Evolutionary conservation across 805 yeast species (phyloP).

Genomic region (Starmerella floricola): DNA sequence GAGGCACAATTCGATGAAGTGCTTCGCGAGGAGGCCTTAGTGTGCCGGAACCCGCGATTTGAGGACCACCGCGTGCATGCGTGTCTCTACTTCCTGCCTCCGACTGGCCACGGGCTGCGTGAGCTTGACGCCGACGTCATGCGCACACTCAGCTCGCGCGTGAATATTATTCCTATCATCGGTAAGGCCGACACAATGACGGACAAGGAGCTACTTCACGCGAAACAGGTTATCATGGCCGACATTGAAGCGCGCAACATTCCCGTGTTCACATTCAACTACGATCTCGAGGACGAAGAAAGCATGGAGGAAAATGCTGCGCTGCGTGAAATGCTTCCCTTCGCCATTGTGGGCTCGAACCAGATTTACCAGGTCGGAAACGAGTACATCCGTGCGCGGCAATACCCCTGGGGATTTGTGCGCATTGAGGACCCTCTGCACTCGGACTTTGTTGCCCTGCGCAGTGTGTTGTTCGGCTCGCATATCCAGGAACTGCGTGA

Average conservation of each 20-base stretch:
- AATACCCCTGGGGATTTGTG: conserved; percentile 59
- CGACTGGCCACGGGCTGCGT: conserved; percentile 40
- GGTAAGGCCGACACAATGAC: conserved; percentile 74
- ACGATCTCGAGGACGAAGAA: conserved; percentile 43
- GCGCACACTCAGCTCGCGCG: conserved; percentile 54
- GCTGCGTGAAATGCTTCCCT: conserved; percentile 44
- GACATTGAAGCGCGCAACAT: conserved; percentile 50
- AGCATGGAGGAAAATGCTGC: conserved; percentile 28
- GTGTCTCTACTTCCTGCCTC: conserved; percentile 63
- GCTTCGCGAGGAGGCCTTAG: conserved; percentile 75
- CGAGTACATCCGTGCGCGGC: conserved; percentile 37
- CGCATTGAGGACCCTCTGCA: conserved; percentile 33
- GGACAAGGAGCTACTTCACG: conserved; percentile 40
- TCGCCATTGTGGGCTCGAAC: conserved; percentile 47
- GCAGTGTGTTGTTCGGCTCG: conserved; percentile 66
- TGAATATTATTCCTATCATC: conserved; percentile 73
- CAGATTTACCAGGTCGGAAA: conserved; percentile 31
- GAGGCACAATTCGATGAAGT: conserved; percentile 57
- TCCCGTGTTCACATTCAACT: conserved; percentile 61
- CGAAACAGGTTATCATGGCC: conserved; percentile 42
- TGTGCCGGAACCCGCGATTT: conserved; percentile 70
- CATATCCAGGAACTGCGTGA: conserved; percentile 50
- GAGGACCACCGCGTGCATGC: conserved; percentile 69
- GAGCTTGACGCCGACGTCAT: conserved; percentile 66
- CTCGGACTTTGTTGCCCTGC: conserved; percentile 35